Conservation (phyloP, 2,329 filamentous ascomycete species). For the Scedosporium minutisporum region DNA sequence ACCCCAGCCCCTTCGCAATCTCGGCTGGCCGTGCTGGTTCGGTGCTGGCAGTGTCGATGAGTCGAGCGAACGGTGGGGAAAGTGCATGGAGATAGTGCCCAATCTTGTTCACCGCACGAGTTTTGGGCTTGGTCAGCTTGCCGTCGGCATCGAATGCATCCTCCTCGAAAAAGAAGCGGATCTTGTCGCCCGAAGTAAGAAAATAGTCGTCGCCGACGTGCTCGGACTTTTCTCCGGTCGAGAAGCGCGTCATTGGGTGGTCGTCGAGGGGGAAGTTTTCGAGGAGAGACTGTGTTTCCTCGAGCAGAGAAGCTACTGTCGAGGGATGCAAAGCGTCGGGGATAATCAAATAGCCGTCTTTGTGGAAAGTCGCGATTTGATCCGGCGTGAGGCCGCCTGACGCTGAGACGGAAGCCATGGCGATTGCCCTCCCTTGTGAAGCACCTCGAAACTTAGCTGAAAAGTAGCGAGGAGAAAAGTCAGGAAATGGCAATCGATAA, state of each 20-base stretch:
- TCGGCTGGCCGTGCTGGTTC: slow-evolving; percentile 40
- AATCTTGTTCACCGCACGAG: slow-evolving; percentile 81
- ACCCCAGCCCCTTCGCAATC: slow-evolving; percentile 64
- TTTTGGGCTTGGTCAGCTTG: slow-evolving; percentile 65
- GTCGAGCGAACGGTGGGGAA: slow-evolving; percentile 54
- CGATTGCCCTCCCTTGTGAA: not conserved
- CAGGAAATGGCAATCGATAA: not conserved
- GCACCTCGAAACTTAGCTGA: not conserved
- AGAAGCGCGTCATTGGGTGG: slow-evolving; percentile 91
- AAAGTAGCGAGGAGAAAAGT: not conserved
- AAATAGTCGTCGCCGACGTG: slow-evolving; percentile 97
- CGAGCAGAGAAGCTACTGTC: slow-evolving; percentile 59
- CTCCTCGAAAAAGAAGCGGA: slow-evolving; percentile 96
- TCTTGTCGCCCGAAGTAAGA: slow-evolving; percentile 76
- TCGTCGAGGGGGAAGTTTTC: slow-evolving; percentile 65
- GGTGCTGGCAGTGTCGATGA: slow-evolving; percentile 35
- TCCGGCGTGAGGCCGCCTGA: slow-evolving; percentile 53
- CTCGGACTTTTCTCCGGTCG: slow-evolving; percentile 62
- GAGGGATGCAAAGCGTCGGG: slow-evolving; percentile 60
- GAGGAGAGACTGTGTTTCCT: slow-evolving; percentile 67
- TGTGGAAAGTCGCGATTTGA: slow-evolving; percentile 63
- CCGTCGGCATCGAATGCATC: slow-evolving; percentile 67
- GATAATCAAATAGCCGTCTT: slow-evolving; percentile 85
- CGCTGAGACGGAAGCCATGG: not conserved
- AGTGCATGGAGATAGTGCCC: slow-evolving; percentile 67